A percentile compares a stretch with the other conserved stretches of the same genome.
These are phyloP conservation scores for Clonostachys sp. DNA, from an alignment of 2,329 filamentous ascomycete genomes.

Conservation along the genomic window DNA sequence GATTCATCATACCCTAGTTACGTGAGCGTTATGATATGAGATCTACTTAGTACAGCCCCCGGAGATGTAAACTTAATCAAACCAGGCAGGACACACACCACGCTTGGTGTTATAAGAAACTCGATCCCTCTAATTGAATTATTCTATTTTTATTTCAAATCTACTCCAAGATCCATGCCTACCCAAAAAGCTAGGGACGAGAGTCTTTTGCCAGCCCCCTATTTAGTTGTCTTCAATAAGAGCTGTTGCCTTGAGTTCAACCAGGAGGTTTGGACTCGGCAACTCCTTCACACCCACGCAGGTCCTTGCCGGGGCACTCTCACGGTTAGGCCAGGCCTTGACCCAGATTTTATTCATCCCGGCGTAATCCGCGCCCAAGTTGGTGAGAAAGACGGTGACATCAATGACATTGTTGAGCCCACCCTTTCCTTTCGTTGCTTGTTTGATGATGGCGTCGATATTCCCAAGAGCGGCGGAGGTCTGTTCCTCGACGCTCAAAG, in stretches of 20 bases:
- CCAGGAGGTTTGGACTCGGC: constrained; percentile 21
- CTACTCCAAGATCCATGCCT: no score
- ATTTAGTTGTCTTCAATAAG: constrained; percentile 10
- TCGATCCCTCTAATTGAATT: no score
- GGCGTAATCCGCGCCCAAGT: constrained; percentile 33
- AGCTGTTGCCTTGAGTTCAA: constrained; percentile 21
- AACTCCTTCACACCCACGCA: constrained; percentile 21
- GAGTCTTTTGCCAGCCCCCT: no score
- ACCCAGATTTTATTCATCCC: constrained; percentile 42
- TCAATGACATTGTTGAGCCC: constrained; percentile 31
- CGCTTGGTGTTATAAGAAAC: no score
- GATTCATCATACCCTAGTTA: no score
- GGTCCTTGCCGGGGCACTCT: constrained; percentile 25
- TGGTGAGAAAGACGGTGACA: constrained; percentile 30
- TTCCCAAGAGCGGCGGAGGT: constrained; percentile 29
- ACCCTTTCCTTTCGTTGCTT: constrained; percentile 24
- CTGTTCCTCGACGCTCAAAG: constrained; percentile 25
- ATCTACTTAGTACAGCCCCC: no score
- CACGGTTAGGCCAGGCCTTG: constrained; percentile 28
- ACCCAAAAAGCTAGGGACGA: no score
- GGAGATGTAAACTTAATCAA: no score
- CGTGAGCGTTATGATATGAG: no score
- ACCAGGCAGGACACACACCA: no score
- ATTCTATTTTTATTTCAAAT: no score
- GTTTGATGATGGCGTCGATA: constrained; percentile 28